phyloP scores from a whole-genome alignment of 2,329 filamentous ascomycete species.

The Beauveria medogensis region DNA sequence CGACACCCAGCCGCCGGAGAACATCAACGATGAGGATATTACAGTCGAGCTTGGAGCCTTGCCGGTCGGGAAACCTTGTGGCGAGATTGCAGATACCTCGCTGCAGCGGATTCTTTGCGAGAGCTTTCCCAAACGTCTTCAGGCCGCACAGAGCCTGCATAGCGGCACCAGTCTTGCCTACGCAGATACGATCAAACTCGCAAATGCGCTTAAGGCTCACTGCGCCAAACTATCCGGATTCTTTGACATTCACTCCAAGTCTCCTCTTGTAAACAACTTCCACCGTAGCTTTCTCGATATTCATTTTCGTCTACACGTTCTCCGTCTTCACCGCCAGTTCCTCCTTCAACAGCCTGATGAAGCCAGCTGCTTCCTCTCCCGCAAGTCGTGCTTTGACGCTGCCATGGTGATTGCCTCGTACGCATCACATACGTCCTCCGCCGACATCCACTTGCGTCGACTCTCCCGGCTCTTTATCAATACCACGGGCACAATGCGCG shows the following conservation, averaged over 20 bases:
- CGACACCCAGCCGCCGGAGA: slow-evolving; percentile 3
- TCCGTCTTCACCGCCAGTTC: slow-evolving; percentile 5
- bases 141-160: not conserved
- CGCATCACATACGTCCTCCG: not conserved
- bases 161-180: not conserved
- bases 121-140: not conserved
- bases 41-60: not conserved
- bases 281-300: slow-evolving; percentile 4
- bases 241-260: not conserved
- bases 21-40: not conserved
- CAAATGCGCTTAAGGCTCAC: not conserved
- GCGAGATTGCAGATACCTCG: not conserved
- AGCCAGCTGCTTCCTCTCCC: not conserved
- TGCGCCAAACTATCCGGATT: not conserved
- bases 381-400: not conserved
- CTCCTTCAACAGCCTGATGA: not conserved
- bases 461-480: not conserved
- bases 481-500: not conserved
- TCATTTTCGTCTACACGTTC: not conserved
- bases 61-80: not conserved
- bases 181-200: not conserved
- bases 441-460: not conserved
- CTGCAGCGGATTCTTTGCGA: not conserved
- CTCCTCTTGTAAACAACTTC: not conserved
- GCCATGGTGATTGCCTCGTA: slow-evolving; percentile 2